A percentile compares a stretch with the other conserved stretches of the same genome.
phyloP scores from a whole-genome alignment of 352 stramenopile species.

The Phytophthora fragariaefolia region DNA sequence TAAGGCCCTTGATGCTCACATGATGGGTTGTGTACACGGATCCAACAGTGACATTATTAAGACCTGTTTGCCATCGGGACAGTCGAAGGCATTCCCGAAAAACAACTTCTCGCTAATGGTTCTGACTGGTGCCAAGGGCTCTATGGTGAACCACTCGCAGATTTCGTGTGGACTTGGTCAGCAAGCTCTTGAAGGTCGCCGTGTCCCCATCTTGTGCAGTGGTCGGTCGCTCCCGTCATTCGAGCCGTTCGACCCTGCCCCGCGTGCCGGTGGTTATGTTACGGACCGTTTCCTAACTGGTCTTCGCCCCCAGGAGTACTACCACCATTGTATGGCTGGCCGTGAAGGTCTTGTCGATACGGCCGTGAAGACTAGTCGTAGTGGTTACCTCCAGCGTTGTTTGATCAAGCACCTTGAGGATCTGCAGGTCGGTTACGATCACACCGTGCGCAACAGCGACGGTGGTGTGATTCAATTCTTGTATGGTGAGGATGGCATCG shows the following conservation, averaged over 20 bases:
- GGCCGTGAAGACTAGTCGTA: conserved; percentile 99
- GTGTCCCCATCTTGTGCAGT: conserved; percentile 98
- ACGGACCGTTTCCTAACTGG: conserved; percentile 99
- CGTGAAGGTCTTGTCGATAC: conserved; percentile 99
- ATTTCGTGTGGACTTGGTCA: conserved; percentile 99
- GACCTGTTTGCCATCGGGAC: conserved; percentile 96
- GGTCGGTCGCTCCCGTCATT: conserved; percentile 99
- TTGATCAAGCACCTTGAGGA: conserved; percentile 99
- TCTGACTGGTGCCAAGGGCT: conserved; percentile 99
- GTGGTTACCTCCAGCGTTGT: conserved; percentile 99
- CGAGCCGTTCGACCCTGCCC: conserved; percentile 97
- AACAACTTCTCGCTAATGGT: conserved; percentile 99
- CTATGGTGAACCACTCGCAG: conserved; percentile 99
- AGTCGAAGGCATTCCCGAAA: conserved; percentile 97
- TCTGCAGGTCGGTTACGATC: conserved; percentile 98
- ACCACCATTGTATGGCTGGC: conserved; percentile 99
- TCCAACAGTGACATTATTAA: conserved; percentile 99
- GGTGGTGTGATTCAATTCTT: conserved; percentile 99
- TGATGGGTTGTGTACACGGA: conserved; percentile 91
- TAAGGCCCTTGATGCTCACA: conserved; percentile 86
- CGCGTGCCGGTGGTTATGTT: conserved; percentile 99
- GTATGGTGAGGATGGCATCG: conserved; percentile 99
- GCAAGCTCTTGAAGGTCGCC: conserved; percentile 98
- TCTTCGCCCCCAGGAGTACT: conserved; percentile 98
- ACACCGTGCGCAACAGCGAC: conserved; percentile 98